Evolutionary conservation across 805 yeast species (phyloP), one percentile per base, ranked within the genome.

Genomic region (Cyberlindnera nakhonratchasimensis): DNA sequence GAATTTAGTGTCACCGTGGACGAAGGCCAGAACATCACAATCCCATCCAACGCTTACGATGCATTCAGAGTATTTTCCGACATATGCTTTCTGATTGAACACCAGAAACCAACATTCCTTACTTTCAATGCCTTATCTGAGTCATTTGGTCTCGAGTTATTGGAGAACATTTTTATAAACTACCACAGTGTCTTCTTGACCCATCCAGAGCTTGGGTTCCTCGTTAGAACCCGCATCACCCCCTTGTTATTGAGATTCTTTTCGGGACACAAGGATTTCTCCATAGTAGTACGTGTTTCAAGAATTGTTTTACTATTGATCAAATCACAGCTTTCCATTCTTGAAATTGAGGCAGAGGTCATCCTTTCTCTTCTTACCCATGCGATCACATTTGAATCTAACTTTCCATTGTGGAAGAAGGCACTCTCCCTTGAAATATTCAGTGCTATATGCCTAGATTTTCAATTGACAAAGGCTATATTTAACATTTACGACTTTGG

Each of bases 281-380:
- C 95, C 0, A 71, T 82, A 12, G 75, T 80, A 37, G 82, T 86
- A 2, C 72, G 98, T 50, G 84, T 86, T 5, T 77, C 87, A 32
- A 72, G 98, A 39, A 72, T 89, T 9, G 71, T 87, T 13, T 70
- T 73, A 29, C 65, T 88, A 4, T 59, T 91, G 31, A 62, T 89
- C 5, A 67, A 75, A 25, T 57, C 65, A 9, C 79, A 80, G 20
- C 68, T 89, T 17, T 63, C 70, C 0, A 71, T 78, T 6, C 63
- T 91, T 28, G 82, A 77, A 39, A 74, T 84, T 24, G 97, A 91
- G 61, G 72, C 86, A 20, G 96, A 89, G 55, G 89, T 88, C 6
- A 77, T 90, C 2, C 63, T 91, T 13, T 80, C 95, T 0, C 67
- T 85, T 20, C 62, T 89, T 25, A 86, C 85, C 14, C 95, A 86